phyloP scores from a whole-genome alignment of 345 rosid species.

The Ceriops tagal region DNA sequence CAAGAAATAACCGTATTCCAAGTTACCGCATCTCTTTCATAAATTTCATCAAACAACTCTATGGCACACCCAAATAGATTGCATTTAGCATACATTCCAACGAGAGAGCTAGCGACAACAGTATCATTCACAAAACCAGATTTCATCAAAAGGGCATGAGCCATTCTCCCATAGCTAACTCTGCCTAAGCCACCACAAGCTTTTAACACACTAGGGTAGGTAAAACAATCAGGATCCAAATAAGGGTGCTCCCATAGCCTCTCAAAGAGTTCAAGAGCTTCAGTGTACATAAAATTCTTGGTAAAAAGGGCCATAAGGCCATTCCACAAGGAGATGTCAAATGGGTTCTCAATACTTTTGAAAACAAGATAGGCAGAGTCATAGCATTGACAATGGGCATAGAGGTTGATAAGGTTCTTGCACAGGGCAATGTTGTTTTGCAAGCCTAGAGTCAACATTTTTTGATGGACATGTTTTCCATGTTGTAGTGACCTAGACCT shows the following conservation, averaged over 20 bases:
- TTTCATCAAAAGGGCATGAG: conserved; percentile 55
- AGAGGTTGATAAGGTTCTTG: conserved; percentile 52
- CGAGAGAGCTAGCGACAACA: conserved; percentile 55
- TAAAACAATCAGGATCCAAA: conserved; percentile 50
- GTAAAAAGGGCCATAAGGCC: conserved; percentile 49
- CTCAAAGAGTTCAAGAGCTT: conserved; percentile 46
- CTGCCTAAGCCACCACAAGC: conserved; percentile 53
- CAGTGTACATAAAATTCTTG: conserved; percentile 46
- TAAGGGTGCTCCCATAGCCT: conserved; percentile 32
- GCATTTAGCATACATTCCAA: conserved; percentile 53
- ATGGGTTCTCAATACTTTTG: conserved; percentile 25
- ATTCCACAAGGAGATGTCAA: conserved; percentile 60
- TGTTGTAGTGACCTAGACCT: conserved; percentile 29
- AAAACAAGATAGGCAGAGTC: conserved; percentile 47
- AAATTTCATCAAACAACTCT: conserved; percentile 64
- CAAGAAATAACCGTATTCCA: conserved; percentile 74
- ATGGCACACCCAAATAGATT: conserved; percentile 30
- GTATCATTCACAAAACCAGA: conserved; percentile 46
- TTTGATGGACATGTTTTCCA: conserved; percentile 56
- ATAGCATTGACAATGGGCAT: conserved; percentile 46
- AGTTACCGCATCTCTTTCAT: conserved; percentile 56
- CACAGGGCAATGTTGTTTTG: conserved; percentile 39
- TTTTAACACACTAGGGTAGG: conserved; percentile 62
- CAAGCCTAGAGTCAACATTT: conserved; percentile 42
- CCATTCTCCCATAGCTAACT: conserved; percentile 39